A percentile compares a stretch with the other conserved stretches of the same genome.
These are phyloP conservation scores for Tolypocladium amazonense DNA, from an alignment of 2,329 filamentous ascomycete genomes.

Conservation along the genomic window DNA sequence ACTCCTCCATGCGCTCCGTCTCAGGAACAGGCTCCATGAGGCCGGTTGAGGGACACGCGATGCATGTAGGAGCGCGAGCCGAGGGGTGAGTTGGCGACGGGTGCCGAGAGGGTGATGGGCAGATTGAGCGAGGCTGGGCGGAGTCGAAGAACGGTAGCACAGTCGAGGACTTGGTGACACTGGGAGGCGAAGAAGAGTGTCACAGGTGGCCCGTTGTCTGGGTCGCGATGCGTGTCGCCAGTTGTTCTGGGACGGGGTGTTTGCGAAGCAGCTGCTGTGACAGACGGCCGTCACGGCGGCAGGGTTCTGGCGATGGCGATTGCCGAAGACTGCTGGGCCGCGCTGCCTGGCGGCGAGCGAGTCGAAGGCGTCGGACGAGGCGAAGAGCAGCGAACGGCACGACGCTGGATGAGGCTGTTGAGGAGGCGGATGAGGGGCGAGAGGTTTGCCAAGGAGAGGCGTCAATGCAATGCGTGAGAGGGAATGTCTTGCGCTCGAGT, in stretches of 20 bases:
- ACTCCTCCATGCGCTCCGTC: conserved; percentile 58
- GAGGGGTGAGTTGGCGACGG: background rate
- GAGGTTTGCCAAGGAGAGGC: background rate
- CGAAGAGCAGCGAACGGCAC: too few relatives aligned
- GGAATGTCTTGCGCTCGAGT: background rate
- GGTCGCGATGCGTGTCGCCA: background rate
- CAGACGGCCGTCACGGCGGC: background rate
- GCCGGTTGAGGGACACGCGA: conserved; percentile 4
- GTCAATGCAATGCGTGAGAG: background rate
- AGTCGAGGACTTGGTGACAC: background rate
- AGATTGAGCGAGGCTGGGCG: background rate
- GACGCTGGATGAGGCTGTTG: background rate
- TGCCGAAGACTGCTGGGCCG: background rate
- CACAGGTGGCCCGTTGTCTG: background rate
- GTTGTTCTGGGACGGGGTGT: background rate
- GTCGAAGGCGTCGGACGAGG: background rate
- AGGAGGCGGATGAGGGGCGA: background rate
- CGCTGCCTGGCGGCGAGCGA: background rate
- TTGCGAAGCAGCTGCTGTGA: background rate
- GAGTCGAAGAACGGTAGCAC: background rate
- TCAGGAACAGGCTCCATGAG: conserved; percentile 59
- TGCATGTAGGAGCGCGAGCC: background rate
- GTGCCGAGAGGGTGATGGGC: background rate
- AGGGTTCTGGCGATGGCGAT: background rate
- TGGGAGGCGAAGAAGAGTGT: background rate